These are phyloP conservation scores for Boletus sp. DNA, from an alignment of 1,284 basidiomycete genomes.

Conservation along the genomic window DNA sequence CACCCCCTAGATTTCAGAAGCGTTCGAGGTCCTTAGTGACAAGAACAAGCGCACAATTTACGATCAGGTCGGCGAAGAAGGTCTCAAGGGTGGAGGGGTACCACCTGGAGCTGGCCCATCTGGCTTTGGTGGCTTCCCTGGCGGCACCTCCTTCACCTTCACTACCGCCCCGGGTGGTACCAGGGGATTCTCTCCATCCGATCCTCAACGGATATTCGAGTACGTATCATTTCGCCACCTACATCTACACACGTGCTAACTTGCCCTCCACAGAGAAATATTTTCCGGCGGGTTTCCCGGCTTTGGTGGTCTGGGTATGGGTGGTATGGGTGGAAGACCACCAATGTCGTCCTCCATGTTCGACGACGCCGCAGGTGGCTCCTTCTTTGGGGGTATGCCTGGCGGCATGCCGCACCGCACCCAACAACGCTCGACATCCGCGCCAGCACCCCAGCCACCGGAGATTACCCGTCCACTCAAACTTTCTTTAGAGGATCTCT, in stretches of 20 bases:
- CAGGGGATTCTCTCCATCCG: constrained; percentile 67
- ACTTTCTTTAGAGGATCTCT: constrained; percentile 88
- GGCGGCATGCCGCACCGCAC: constrained; percentile 38
- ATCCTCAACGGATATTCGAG: constrained; percentile 92
- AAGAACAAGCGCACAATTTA: constrained; percentile 91
- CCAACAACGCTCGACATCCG: constrained; percentile 26
- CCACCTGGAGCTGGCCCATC: constrained; percentile 45
- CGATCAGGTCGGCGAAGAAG: constrained; percentile 96
- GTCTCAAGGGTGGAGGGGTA: constrained; percentile 71
- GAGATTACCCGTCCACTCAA: constrained; percentile 86
- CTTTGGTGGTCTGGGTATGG: constrained; percentile 17
- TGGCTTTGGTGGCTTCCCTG: constrained; percentile 49
- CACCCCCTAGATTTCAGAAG: constrained; percentile 77
- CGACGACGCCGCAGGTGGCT: constrained; percentile 44
- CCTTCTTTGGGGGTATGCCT: constrained; percentile 52
- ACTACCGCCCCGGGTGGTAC: constrained; percentile 46
- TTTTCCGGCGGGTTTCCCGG: constrained; percentile 46
- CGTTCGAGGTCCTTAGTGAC: constrained; percentile 94
- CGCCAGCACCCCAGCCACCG: constrained; percentile 37
- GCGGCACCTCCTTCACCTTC: constrained; percentile 60
- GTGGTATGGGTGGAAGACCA: constrained; percentile 36
- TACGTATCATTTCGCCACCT: constrained; percentile 39
- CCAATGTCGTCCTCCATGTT: constrained; percentile 38
- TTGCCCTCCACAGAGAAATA: constrained; percentile 52
- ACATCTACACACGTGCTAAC: constrained; percentile 16